These are phyloP conservation scores for Xylariaceae sp. DNA, from an alignment of 2,329 filamentous ascomycete species.

Conservation along the genomic window DNA sequence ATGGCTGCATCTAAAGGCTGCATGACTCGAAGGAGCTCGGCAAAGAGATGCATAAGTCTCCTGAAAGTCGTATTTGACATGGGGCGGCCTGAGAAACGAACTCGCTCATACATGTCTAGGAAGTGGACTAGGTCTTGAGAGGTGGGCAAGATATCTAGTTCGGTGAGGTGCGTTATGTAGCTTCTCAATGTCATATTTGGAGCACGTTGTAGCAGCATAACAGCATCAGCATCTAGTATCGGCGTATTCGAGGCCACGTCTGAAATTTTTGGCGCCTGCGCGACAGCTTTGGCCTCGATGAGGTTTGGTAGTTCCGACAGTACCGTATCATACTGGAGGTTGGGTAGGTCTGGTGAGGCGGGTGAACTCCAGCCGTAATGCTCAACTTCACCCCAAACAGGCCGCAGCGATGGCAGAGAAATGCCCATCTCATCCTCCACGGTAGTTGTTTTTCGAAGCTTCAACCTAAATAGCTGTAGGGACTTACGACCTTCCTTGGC, in stretches of 20 bases:
- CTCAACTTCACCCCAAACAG: slow-evolving; percentile 80
- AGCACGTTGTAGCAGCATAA: slow-evolving; percentile 74
- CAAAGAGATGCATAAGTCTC: slow-evolving; percentile 82
- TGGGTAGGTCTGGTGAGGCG: slow-evolving; percentile 73
- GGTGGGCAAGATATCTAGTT: slow-evolving; percentile 65
- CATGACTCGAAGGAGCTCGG: slow-evolving; percentile 81
- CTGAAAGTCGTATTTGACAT: slow-evolving; percentile 76
- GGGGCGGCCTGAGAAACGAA: slow-evolving; percentile 77
- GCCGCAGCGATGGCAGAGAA: slow-evolving; percentile 57
- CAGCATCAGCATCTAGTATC: slow-evolving; percentile 69
- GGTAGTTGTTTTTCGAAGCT: slow-evolving; percentile 48
- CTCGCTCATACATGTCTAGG: slow-evolving; percentile 78
- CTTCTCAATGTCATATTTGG: slow-evolving; percentile 76
- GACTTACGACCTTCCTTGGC: slow-evolving; percentile 29
- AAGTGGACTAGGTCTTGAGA: slow-evolving; percentile 63
- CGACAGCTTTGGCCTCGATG: slow-evolving; percentile 92
- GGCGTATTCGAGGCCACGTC: slow-evolving; percentile 48
- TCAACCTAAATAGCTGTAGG: slow-evolving; percentile 37
- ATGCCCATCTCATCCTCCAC: slow-evolving; percentile 50
- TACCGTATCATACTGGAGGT: slow-evolving; percentile 84
- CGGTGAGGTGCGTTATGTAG: slow-evolving; percentile 76
- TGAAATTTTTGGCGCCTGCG: slow-evolving; percentile 70
- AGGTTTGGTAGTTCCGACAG: slow-evolving; percentile 85
- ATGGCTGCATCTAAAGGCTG: slow-evolving; percentile 63
- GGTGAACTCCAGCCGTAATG: slow-evolving; percentile 92